A percentile compares a stretch with the other conserved stretches of the same genome.
Conservation (phyloP, 345 rosid species). For the Noccaea bulbosa region DNA sequence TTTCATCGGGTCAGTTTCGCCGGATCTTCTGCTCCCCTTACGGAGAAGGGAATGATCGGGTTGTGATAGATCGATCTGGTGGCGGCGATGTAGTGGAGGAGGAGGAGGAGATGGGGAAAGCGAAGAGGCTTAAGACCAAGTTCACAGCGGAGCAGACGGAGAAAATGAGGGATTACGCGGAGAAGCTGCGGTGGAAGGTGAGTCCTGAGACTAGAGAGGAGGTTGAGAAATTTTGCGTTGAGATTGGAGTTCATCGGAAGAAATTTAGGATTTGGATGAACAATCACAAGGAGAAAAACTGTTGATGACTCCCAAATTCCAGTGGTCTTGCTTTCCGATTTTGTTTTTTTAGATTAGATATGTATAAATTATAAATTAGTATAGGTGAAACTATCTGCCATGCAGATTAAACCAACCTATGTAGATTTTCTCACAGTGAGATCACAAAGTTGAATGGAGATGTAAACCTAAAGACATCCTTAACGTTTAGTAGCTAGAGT, state of each 20-base stretch:
- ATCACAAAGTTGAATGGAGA: not conserved
- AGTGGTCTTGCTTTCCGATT: too few relatives aligned
- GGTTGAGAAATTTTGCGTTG: slow-evolving; percentile 60
- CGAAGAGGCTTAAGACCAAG: slow-evolving; percentile 65
- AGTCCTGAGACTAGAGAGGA: slow-evolving; percentile 53
- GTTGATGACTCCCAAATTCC: not conserved
- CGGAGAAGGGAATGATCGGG: not conserved
- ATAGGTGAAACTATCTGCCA: too few relatives aligned
- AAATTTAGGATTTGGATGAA: slow-evolving; percentile 78
- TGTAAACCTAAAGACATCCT: not conserved
- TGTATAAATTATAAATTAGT: too few relatives aligned
- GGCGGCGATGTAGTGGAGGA: not conserved
- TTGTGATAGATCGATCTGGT: not conserved
- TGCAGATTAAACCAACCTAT: too few relatives aligned
- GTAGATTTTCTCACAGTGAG: not conserved
- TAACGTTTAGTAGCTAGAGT: slow-evolving; percentile 5
- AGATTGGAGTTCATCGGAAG: slow-evolving; percentile 56
- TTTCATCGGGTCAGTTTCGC: not conserved
- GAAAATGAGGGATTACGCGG: slow-evolving; percentile 62
- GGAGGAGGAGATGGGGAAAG: slow-evolving; percentile 37
- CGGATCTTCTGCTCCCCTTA: slow-evolving; percentile 41
- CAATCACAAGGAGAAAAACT: slow-evolving; percentile 61
- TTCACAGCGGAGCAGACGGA: slow-evolving; percentile 73
- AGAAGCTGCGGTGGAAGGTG: slow-evolving; percentile 68
- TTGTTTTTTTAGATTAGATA: too few relatives aligned